Conservation (phyloP, 208 protist genomes). For the Trypanosoma cruzi region DNA sequence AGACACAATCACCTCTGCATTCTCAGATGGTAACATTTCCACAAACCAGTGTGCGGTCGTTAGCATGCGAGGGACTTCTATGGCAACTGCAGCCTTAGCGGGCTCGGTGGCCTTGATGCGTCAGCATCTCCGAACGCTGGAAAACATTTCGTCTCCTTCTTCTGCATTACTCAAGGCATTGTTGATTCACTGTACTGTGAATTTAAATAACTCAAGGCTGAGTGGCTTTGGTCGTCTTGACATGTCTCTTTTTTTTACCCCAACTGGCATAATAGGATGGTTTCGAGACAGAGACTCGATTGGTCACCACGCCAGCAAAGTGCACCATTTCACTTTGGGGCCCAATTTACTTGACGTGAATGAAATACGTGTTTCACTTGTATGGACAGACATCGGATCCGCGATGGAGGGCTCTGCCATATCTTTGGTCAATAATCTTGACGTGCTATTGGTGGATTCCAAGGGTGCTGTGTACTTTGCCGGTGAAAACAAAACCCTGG, state of each 20-base stretch:
- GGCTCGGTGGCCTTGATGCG: constrained; percentile 80
- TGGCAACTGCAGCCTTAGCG: constrained; percentile 86
- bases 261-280: constrained; percentile 36
- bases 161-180: constrained; percentile 58
- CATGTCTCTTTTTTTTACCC: constrained; percentile 60
- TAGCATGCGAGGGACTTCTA: constrained; percentile 82
- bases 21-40: constrained; percentile 19
- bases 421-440: constrained; percentile 82
- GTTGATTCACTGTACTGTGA: constrained; percentile 51
- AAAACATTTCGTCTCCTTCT: constrained; percentile 40
- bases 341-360: neutral
- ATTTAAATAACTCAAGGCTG: constrained; percentile 14
- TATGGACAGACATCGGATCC: constrained; percentile 77
- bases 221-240: constrained; percentile 69
- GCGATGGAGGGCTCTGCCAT: constrained; percentile 53
- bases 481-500: constrained; percentile 22
- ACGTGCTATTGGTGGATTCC: constrained; percentile 69
- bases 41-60: constrained; percentile 37
- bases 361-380: constrained; percentile 65
- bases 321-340: constrained; percentile 32
- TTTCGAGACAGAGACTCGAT: constrained; percentile 41
- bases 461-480: constrained; percentile 51
- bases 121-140: constrained; percentile 76
- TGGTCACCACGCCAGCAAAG: constrained; percentile 22
- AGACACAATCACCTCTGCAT: constrained; percentile 46